A percentile compares a stretch with the other conserved stretches of the same genome.
These are phyloP conservation scores for Logfia minima DNA, from an alignment of 129 eudicot species.

Conservation along the genomic window DNA sequence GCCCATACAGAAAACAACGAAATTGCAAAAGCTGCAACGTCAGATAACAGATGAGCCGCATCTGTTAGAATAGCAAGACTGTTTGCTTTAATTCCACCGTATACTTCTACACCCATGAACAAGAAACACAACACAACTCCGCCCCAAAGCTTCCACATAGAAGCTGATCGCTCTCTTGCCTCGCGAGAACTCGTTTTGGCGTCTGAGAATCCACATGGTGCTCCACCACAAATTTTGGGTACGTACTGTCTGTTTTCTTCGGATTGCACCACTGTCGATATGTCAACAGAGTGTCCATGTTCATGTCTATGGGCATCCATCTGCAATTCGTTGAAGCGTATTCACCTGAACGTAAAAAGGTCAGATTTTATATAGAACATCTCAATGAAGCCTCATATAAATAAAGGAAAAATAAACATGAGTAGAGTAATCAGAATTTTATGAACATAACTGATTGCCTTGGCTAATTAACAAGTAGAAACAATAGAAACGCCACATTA, in stretches of 20 bases:
- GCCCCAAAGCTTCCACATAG: conserved; percentile 56
- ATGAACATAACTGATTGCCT: too few species aligned
- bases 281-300: conserved; percentile 32
- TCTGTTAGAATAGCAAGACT: conserved; percentile 73
- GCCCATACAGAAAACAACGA: conserved; percentile 71
- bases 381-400: neutral
- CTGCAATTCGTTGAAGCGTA: neutral
- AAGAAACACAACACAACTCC: conserved; percentile 48
- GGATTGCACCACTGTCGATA: conserved; percentile 11
- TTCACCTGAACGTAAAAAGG: neutral
- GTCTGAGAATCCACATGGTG: conserved; percentile 69
- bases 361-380: neutral
- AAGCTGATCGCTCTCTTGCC: conserved; percentile 56
- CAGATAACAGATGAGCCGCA: conserved; percentile 72
- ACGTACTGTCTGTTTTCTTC: conserved; percentile 33
- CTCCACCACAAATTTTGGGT: conserved; percentile 56
- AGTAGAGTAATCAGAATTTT: neutral
- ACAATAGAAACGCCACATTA: neutral
- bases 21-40: conserved; percentile 77
- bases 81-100: conserved; percentile 63
- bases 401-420: neutral
- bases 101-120: conserved; percentile 59
- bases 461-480: too few species aligned
- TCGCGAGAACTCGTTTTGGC: conserved; percentile 47
- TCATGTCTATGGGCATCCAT: conserved; percentile 44